Evolutionary conservation across 768 basidiomycete genomes (phyloP).

Genomic region (Amylocystis lapponica): DNA sequence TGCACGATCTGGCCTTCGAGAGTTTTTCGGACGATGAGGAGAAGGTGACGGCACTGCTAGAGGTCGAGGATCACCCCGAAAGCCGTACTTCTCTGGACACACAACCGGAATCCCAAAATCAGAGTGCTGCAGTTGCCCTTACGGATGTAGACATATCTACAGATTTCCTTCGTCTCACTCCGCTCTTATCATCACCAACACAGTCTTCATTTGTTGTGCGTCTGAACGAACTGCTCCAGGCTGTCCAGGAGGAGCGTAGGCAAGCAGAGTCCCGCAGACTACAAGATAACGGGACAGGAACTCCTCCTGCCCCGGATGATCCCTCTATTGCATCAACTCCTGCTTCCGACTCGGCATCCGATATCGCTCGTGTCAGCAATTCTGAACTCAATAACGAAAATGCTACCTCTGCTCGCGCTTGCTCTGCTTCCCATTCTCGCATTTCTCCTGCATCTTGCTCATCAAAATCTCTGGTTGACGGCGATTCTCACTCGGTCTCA

Average conservation of each 20-base stretch:
- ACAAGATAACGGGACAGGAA: not conserved
- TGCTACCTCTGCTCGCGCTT: not conserved
- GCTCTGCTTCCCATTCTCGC: not conserved
- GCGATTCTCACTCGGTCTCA: not conserved
- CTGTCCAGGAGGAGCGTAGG: not conserved
- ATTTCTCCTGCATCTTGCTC: no score
- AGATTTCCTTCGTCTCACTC: not conserved
- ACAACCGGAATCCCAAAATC: not conserved
- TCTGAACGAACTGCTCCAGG: constrained; percentile 1
- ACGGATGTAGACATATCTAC: not conserved
- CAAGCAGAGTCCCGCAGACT: not conserved
- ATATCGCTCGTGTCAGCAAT: not conserved
- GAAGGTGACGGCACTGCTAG: no score
- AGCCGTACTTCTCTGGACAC: not conserved
- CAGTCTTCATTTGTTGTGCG: not conserved
- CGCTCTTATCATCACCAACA: not conserved
- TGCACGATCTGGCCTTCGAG: no score
- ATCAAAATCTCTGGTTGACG: not conserved
- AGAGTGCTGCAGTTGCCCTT: not conserved
- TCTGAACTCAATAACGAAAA: not conserved
- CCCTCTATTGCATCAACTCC: no score
- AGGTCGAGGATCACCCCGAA: not conserved
- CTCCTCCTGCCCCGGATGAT: not conserved
- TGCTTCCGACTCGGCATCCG: not conserved
- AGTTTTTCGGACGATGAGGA: no score